Evolutionary conservation across 2,329 filamentous ascomycete species (phyloP).

Genomic region (Nannizziopsis barbatae): DNA sequence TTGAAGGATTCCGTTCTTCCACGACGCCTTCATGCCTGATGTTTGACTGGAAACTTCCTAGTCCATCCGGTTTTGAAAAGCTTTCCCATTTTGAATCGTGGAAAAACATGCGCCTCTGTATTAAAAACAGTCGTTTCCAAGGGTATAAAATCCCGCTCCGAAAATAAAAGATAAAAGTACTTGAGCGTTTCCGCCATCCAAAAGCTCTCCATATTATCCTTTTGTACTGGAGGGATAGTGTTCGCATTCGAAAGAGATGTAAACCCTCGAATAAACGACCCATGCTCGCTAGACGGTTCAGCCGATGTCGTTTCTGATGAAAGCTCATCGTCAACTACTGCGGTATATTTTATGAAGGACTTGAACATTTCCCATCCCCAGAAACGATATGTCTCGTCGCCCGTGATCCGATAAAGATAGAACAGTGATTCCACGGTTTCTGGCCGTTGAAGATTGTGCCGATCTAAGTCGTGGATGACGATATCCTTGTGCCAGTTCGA

Average conservation of each 20-base stretch:
- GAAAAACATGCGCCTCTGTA: constrained; percentile 86
- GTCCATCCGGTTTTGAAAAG: constrained; percentile 34
- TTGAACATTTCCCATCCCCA: constrained; percentile 99
- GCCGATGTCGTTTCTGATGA: neutral
- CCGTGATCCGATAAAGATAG: constrained; percentile 98
- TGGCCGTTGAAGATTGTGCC: constrained; percentile 86
- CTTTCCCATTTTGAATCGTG: constrained; percentile 64
- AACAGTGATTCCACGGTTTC: constrained; percentile 95
- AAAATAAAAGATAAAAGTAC: constrained; percentile 94
- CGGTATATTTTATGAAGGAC: constrained; percentile 74
- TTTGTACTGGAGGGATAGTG: constrained; percentile 52
- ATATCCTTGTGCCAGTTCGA: constrained; percentile 64
- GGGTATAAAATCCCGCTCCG: constrained; percentile 67
- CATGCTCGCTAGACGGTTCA: neutral
- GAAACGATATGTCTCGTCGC: constrained; percentile 74
- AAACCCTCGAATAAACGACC: constrained; percentile 49
- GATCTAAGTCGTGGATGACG: constrained; percentile 66
- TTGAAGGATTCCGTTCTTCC: neutral
- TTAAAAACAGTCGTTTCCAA: constrained; percentile 85
- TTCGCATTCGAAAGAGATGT: constrained; percentile 69
- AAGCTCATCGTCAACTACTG: constrained; percentile 49
- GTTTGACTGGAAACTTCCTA: constrained; percentile 20
- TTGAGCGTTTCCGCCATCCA: constrained; percentile 98
- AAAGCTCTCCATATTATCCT: constrained; percentile 98
- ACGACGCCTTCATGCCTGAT: constrained; percentile 15